Evolutionary conservation across 2,329 filamentous ascomycete species (phyloP), one percentile per base, ranked within the genome.

Genomic region (Hypoxylon sp.): DNA sequence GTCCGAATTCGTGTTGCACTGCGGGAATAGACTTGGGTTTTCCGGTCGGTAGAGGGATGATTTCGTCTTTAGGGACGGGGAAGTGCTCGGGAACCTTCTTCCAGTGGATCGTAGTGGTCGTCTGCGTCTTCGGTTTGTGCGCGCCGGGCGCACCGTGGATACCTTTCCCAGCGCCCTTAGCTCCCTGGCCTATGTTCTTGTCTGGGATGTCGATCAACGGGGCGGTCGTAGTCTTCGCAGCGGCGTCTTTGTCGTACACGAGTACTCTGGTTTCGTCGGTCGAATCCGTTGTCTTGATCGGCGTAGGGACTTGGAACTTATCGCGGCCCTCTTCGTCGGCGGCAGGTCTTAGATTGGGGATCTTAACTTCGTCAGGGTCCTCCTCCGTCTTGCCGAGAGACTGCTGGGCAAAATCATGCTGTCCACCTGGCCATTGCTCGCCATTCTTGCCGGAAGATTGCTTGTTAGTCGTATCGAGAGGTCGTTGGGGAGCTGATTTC

Each of bases 41-140:
- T 37, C 87, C 90, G 1, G 86, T 88, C 1, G 95, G 95, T 24
- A 98, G 80, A 40, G 80, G 79, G 55, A 93, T 92, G 51, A 96
- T 79, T 15, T 89, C 88, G 55, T 87, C 84, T 2, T 82, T 75
- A 6, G 87, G 79, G 2, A 98, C 76, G 0, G 95, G 93, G 75
- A 90, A 98, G 70, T 89, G 82, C 72, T 96, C 92, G 2, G 81
- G 77, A 61, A 85, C 81, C 72, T 88, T 91, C 53, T 77, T 77
- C 94, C 94, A 98, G 68, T 92, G 88, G 24, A 87, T 74, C 8
- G 72, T 69, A 17, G 71, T 66, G 27, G 67, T 57, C 48, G 42
- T 62, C 40, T 66, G 50, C 9, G 63, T 49, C 20, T 70, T 67
- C 18, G 64, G 48, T 13, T 55, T 63, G 45, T 62, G 58, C 23